Base-by-base conservation (phyloP, 1,139 yeast species). In the Hemisphaericaspora xylofermentans region DNA sequence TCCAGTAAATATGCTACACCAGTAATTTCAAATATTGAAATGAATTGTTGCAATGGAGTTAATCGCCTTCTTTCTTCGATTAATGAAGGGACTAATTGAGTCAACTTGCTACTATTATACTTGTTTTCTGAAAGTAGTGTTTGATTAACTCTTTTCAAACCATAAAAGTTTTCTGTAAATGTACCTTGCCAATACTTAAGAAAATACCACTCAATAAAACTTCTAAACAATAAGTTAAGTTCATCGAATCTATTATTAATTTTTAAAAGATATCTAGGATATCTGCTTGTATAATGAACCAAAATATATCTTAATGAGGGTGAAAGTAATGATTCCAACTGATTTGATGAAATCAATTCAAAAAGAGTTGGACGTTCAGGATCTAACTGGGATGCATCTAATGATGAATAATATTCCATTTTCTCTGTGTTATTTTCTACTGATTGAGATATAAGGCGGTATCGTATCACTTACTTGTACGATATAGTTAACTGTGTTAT, bases 91-190 rank as follows among this genome's bases (percentile, higher is more conserved):
- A 65, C 71, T 36, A 71, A 48, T 44, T 64, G 74, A 3, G 74
- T 61, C 32, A 72, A 53, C 40, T 64, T 70, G 15, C 63, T 51
- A 38, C 63, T 55, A 41, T 66, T 65, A 42, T 61, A 66, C 27
- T 56, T 52, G 3, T 47, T 48, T 27, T 46, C 43, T 10, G 71
- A 56, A 33, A 74, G 61, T 3, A 74, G 70, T 0, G 76, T 66
- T 29, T 62, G 64, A 41, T 65, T 65, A 16, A 80, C 80, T 40
- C 95, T 66, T 58, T 89, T 88, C 51, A 93, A 64, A 2, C 97
- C 98, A 57, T 93, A 91, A 58, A 91, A 93, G 58, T 87, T 87
- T 59, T 91, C 98, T 0, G 96, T 88, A 53, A 93, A 88, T 2
- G 94, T 80, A 0, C 95, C 82, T 54, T 87, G 91, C 88, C 95